Conservation (phyloP, 495 filamentous ascomycete species). For the Pyrenula aspistea region DNA sequence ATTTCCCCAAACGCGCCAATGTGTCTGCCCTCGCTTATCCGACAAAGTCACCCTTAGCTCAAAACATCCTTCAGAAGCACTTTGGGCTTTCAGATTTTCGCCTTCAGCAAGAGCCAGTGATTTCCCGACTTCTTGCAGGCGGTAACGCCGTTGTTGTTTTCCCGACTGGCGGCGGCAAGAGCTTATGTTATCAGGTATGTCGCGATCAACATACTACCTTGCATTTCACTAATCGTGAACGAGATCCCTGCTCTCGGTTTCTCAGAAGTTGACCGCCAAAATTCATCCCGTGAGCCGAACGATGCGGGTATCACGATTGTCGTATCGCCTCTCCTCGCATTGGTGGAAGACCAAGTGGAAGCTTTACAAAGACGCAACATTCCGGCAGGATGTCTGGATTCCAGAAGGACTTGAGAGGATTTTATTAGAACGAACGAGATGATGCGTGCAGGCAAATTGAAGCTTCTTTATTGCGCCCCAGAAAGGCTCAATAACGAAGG, state of each 20-base stretch:
- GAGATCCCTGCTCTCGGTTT: slow-evolving; percentile 40
- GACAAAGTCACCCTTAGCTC: slow-evolving; percentile 4
- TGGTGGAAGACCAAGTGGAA: slow-evolving; percentile 51
- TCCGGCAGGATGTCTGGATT: slow-evolving; percentile 39
- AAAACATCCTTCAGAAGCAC: slow-evolving; percentile 22
- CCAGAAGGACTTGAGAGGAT: slow-evolving; percentile 32
- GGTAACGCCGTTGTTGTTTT: slow-evolving; percentile 41
- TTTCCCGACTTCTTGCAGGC: slow-evolving; percentile 32
- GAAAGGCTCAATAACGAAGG: slow-evolving; percentile 47
- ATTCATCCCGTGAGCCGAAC: slow-evolving; percentile 4
- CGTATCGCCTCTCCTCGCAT: slow-evolving; percentile 40
- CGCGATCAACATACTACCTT: no score
- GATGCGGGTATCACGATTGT: slow-evolving; percentile 36
- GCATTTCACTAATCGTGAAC: neutral
- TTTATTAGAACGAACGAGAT: slow-evolving; percentile 29
- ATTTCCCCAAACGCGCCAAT: neutral
- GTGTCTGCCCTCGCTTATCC: neutral
- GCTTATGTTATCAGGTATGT: slow-evolving; percentile 34
- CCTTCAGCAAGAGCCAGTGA: slow-evolving; percentile 40
- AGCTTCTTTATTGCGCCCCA: slow-evolving; percentile 40
- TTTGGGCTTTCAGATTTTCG: slow-evolving; percentile 37
- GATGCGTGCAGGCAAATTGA: slow-evolving; percentile 29
- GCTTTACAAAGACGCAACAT: slow-evolving; percentile 32
- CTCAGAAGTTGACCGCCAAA: slow-evolving; percentile 26
- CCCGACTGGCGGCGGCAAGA: slow-evolving; percentile 49